These are phyloP conservation scores for Salix dunnii DNA, from an alignment of 345 rosid species.

Conservation along the genomic window DNA sequence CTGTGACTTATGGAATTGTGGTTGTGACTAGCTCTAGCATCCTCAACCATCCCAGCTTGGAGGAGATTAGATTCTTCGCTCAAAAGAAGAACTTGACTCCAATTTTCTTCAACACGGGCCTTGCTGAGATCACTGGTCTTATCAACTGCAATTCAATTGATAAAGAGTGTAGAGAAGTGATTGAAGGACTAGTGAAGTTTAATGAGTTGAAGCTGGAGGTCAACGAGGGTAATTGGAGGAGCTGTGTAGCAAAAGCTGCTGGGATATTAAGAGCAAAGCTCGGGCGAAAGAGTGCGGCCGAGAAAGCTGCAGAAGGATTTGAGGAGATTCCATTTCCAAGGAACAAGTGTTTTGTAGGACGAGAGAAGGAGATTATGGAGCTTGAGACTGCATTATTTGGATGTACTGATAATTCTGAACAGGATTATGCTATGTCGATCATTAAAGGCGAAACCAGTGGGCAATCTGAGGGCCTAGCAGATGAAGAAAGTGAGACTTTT, in stretches of 20 bases:
- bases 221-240: constrained; percentile 75
- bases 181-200: constrained; percentile 66
- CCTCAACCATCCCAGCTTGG: constrained; percentile 60
- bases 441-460: constrained; percentile 64
- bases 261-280: constrained; percentile 60
- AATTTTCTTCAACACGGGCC: constrained; percentile 65
- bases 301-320: constrained; percentile 43
- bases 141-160: constrained; percentile 62
- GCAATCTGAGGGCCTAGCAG: constrained; percentile 76
- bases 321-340: constrained; percentile 78
- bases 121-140: constrained; percentile 53
- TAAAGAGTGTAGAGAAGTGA: constrained; percentile 74
- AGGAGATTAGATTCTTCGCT: constrained; percentile 83
- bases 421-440: constrained; percentile 39
- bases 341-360: constrained; percentile 64
- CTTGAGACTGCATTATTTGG: constrained; percentile 75
- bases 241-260: constrained; percentile 56
- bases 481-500: constrained; percentile 61
- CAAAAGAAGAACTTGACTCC: constrained; percentile 90
- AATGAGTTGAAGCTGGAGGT: constrained; percentile 83
- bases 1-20: constrained; percentile 75
- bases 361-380: constrained; percentile 74
- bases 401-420: constrained; percentile 43
- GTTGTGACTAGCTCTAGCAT: constrained; percentile 63
- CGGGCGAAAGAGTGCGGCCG: constrained; percentile 70